Conservation (phyloP, 768 basidiomycete species). For the Pleurotus pulmonarius region DNA sequence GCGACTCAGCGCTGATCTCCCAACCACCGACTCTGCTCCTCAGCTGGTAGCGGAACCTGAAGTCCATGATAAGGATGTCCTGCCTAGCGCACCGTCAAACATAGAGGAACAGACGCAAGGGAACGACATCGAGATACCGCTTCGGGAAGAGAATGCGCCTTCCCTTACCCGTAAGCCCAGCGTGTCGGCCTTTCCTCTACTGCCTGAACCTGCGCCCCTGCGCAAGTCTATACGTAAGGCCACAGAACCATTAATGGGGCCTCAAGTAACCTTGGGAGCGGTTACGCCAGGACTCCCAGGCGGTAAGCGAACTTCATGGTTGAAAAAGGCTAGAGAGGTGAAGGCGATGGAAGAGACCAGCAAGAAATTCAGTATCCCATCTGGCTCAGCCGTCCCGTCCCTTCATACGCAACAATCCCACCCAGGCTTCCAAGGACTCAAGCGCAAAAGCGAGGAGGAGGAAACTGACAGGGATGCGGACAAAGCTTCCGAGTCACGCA, state of each 20-base stretch:
- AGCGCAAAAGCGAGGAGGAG: conserved; percentile 66
- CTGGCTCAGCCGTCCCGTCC: conserved; percentile 12
- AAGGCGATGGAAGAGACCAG: conserved; percentile 60
- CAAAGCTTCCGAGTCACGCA: conserved; percentile 38
- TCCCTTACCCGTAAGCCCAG: conserved; percentile 31
- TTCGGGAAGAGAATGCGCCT: conserved; percentile 28
- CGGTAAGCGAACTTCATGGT: conserved; percentile 77
- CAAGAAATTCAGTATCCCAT: conserved; percentile 26
- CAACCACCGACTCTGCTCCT: no score
- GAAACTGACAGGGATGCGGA: conserved; percentile 15
- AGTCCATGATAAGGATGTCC: background rate
- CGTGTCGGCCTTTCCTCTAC: conserved; percentile 49
- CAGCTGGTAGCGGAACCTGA: no score
- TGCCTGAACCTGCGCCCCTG: conserved; percentile 61
- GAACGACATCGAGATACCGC: conserved; percentile 25
- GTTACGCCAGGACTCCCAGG: conserved; percentile 23
- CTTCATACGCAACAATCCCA: background rate
- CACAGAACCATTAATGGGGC: conserved; percentile 38
- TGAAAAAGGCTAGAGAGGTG: conserved; percentile 71
- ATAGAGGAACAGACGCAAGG: conserved; percentile 1
- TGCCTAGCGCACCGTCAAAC: background rate
- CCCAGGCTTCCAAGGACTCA: conserved; percentile 28
- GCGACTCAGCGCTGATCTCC: background rate
- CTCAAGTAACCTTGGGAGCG: conserved; percentile 24
- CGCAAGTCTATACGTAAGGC: conserved; percentile 60